These are phyloP conservation scores for Penicillium riverlandense DNA, from an alignment of 495 filamentous ascomycete species.

Conservation along the genomic window DNA sequence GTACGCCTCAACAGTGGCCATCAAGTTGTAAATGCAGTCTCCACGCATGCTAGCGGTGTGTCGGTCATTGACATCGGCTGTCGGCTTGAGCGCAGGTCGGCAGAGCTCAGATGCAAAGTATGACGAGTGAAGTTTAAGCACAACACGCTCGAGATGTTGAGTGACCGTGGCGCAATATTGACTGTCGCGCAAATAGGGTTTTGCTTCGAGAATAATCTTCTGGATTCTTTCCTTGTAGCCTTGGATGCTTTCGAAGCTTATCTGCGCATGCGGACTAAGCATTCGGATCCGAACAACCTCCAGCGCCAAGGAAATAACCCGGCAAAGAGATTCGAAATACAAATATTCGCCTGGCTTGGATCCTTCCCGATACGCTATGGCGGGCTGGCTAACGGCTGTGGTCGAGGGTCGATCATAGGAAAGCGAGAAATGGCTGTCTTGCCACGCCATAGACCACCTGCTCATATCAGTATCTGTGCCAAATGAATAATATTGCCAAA, in stretches of 20 bases:
- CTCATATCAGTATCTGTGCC: constrained; percentile 1
- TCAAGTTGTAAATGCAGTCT: constrained; percentile 34
- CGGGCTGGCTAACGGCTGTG: constrained; percentile 40
- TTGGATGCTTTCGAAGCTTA: constrained; percentile 39
- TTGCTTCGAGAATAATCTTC: constrained; percentile 45
- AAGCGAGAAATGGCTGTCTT: constrained; percentile 53
- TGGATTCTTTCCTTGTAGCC: constrained; percentile 44
- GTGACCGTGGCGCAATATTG: constrained; percentile 37
- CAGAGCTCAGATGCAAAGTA: constrained; percentile 55
- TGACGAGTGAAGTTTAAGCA: constrained; percentile 49
- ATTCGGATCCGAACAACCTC: constrained; percentile 53
- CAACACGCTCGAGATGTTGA: constrained; percentile 49
- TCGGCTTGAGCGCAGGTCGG: constrained; percentile 46
- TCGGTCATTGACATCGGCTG: constrained; percentile 24
- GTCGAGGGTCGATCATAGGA: constrained; percentile 53
- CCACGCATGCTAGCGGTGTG: constrained; percentile 34
- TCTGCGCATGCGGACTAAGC: constrained; percentile 34
- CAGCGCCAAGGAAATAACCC: constrained; percentile 43
- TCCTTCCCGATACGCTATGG: constrained; percentile 37
- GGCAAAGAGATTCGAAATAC: constrained; percentile 50
- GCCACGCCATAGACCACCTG: constrained; percentile 57
- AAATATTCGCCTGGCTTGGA: constrained; percentile 32
- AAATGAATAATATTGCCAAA: not conserved
- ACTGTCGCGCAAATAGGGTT: constrained; percentile 44
- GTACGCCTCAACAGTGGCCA: constrained; percentile 40